These are phyloP conservation scores for Vicia faba DNA, from an alignment of 306 rosid genomes.

Conservation along the genomic window DNA sequence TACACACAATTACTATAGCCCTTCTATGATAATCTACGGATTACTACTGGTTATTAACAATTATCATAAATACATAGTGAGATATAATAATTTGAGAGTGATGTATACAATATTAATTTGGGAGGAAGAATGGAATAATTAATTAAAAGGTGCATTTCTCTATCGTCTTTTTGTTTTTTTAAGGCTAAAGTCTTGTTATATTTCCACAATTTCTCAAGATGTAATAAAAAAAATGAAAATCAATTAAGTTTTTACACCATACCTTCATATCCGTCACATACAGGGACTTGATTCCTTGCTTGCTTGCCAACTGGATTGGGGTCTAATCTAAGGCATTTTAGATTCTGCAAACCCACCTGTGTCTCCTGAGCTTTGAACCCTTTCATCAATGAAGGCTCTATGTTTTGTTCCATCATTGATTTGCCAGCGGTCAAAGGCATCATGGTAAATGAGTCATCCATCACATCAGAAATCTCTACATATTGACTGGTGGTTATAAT, in stretches of 20 bases:
- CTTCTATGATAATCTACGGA: slow-evolving; percentile 23
- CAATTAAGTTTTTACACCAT: slow-evolving; percentile 39
- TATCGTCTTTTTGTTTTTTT: background rate
- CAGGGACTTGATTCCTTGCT: slow-evolving; percentile 40
- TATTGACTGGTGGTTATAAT: slow-evolving; percentile 81
- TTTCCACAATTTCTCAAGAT: slow-evolving; percentile 33
- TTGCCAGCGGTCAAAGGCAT: slow-evolving; percentile 68
- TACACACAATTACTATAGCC: slow-evolving; percentile 12
- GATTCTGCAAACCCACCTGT: slow-evolving; percentile 46
- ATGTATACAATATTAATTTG: background rate
- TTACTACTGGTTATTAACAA: background rate
- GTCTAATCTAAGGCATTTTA: slow-evolving; percentile 51
- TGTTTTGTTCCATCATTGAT: slow-evolving; percentile 58
- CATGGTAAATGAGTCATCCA: slow-evolving; percentile 93
- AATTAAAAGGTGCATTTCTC: slow-evolving; percentile 10
- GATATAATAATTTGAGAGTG: background rate
- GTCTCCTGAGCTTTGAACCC: slow-evolving; percentile 59
- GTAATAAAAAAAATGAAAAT: slow-evolving; percentile 34
- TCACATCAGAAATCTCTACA: slow-evolving; percentile 93
- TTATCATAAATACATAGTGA: background rate
- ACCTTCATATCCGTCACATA: slow-evolving; percentile 69
- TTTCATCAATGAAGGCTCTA: slow-evolving; percentile 55
- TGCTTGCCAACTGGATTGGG: slow-evolving; percentile 47
- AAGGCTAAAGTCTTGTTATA: background rate
- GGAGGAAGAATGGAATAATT: background rate